Evolutionary conservation across 441 rosid species (phyloP).

Genomic region (Euphorbia corollata): DNA sequence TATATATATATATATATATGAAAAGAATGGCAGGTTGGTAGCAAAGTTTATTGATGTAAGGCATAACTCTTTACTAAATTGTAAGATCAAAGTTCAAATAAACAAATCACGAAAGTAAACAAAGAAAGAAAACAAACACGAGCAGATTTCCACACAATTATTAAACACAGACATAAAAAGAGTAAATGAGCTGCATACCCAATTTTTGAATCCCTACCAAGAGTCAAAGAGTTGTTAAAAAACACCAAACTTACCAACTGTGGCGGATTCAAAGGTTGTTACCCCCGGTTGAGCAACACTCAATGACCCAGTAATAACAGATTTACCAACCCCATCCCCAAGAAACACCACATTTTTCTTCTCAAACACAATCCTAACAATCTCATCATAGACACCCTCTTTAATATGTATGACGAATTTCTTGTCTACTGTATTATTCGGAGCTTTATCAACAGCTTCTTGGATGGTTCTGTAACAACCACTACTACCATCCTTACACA

Average conservation of each 20-base stretch:
- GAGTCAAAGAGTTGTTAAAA: not conserved
- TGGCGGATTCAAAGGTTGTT: slow-evolving; percentile 63
- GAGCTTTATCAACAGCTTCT: slow-evolving; percentile 73
- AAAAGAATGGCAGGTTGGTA: not conserved
- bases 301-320: slow-evolving; percentile 65
- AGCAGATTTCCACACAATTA: not conserved
- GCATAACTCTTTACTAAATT: not conserved
- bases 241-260: slow-evolving; percentile 53
- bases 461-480: slow-evolving; percentile 57
- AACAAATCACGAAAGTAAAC: not conserved
- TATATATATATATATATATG: too few species aligned
- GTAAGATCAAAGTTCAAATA: not conserved
- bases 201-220: not conserved
- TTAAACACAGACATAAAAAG: not conserved
- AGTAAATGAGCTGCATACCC: not conserved
- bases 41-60: not conserved
- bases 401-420: slow-evolving; percentile 59
- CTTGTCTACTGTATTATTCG: slow-evolving; percentile 29
- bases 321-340: slow-evolving; percentile 84
- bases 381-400: slow-evolving; percentile 75
- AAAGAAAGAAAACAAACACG: not conserved
- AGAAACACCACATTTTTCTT: slow-evolving; percentile 71
- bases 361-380: slow-evolving; percentile 61
- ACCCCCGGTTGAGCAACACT: slow-evolving; percentile 53
- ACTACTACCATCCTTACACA: slow-evolving; percentile 42